Evolutionary conservation across 1,284 basidiomycete species (phyloP), one percentile per base, ranked within the genome.

Genomic region (Sporisorium graminicola): DNA sequence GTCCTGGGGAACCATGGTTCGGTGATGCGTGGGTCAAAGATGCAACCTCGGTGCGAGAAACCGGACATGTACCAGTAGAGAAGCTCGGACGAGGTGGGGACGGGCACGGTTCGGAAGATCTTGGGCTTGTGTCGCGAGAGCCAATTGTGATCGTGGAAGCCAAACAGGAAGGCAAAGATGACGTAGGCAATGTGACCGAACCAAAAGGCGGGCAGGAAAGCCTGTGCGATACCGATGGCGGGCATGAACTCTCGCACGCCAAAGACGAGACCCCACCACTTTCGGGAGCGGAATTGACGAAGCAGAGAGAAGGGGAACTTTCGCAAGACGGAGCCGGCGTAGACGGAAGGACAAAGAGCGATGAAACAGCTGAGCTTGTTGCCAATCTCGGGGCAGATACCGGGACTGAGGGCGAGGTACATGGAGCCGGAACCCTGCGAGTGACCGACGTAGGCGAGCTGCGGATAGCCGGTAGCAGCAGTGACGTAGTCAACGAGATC

Each of bases 41-140:
- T 81, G 69, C 84, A 85, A n/a, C 83, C 84, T 31, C 83, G 82
- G 57, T 79, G 76, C 12, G 76, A 74, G 66, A 84, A 85, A 43
- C 71, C 75, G 18, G 75, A 74, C 79, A 85, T 84, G 79, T 84
- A 85, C 74, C 78, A 85, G 77, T 85, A 84, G 58, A 85, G 78
- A 35, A 85, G 70, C 67, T 85, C 84, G 27, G 78, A 78, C 22
- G 80, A 82, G 18, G 84, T 85, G 9, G 71, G 60, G 14, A 83
- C 63, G 47, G 82, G 82, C 18, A 82, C 71, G 13, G 82, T 62
- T 18, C 84, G 78, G 75, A 85, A 85, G 24, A 85, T 76, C 78
- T 85, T 85, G 59, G 82, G 82, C 59, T 83, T 84, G 63, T 84
- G 81, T 57, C 84, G 82, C 8, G 65, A 51, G 42, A 82, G 52